Conservation (phyloP, 2,329 filamentous ascomycete species). For the Exutisphaerella laricina region DNA sequence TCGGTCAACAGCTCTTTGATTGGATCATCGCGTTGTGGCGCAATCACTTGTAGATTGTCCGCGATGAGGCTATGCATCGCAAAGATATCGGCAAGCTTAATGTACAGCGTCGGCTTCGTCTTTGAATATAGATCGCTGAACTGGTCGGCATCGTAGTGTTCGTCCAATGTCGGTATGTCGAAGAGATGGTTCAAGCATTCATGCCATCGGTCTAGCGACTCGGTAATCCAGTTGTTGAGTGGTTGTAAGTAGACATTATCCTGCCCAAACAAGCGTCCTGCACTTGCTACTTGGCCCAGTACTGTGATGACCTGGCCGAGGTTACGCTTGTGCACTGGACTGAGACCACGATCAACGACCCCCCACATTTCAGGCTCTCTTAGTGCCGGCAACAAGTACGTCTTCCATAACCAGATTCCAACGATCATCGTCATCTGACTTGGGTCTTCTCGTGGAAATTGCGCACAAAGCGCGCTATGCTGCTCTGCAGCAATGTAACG, state of each 20-base stretch:
- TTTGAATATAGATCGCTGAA: conserved; percentile 97
- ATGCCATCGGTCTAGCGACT: conserved; percentile 73
- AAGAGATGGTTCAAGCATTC: conserved; percentile 73
- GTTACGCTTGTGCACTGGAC: conserved; percentile 89
- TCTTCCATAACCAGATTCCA: conserved; percentile 88
- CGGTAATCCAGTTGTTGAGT: conserved; percentile 81
- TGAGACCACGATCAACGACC: conserved; percentile 81
- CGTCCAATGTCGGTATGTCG: conserved; percentile 76
- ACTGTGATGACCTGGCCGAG: conserved; percentile 87
- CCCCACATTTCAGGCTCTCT: conserved; percentile 88
- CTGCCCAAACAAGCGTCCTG: conserved; percentile 83
- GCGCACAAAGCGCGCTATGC: conserved; percentile 68
- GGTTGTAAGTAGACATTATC: conserved; percentile 96
- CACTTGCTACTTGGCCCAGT: conserved; percentile 76
- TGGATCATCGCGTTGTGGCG: conserved; percentile 75
- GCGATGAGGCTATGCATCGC: conserved; percentile 87
- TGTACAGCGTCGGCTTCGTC: conserved; percentile 96
- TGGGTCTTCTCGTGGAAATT: conserved; percentile 74
- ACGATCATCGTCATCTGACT: conserved; percentile 75
- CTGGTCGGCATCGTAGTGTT: conserved; percentile 95
- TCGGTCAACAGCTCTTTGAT: conserved; percentile 89
- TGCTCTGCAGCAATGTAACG: conserved; percentile 83
- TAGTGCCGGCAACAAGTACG: conserved; percentile 85
- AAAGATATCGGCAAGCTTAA: conserved; percentile 97
- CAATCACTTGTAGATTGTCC: conserved; percentile 70